Conservation (phyloP, 139 green algal genomes). For the Coelastrella sp. region DNA sequence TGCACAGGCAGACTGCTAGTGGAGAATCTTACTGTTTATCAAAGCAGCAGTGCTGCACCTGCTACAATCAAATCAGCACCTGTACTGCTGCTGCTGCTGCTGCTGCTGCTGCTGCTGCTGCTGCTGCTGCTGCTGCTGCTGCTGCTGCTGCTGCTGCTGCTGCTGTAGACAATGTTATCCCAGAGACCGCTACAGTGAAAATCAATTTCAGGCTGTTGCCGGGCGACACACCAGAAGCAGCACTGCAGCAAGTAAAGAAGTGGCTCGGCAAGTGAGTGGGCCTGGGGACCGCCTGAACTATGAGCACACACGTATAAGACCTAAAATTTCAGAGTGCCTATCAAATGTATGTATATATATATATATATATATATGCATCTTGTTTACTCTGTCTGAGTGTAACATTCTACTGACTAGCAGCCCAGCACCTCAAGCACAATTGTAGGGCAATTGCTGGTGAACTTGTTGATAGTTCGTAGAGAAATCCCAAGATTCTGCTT, state of each 20-base stretch:
- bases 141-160: neutral
- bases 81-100: too few relatives aligned
- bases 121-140: conserved; percentile 1
- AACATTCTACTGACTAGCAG: too few relatives aligned
- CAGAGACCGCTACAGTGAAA: conserved; percentile 27
- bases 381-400: too few relatives aligned
- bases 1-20: too few relatives aligned
- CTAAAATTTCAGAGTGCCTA: neutral
- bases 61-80: too few relatives aligned
- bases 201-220: conserved; percentile 56
- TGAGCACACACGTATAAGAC: neutral
- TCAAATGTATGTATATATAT: neutral
- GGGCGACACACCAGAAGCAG: conserved; percentile 22
- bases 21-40: too few relatives aligned
- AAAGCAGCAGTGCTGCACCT: too few relatives aligned
- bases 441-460: neutral
- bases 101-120: neutral
- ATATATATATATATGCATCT: too few relatives aligned
- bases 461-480: too few relatives aligned
- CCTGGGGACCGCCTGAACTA: too few relatives aligned
- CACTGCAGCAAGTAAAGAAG: neutral
- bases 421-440: neutral
- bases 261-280: neutral
- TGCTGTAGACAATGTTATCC: conserved; percentile 62
- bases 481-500: too few relatives aligned